Evolutionary conservation across 208 protist species (phyloP), one percentile per base, ranked within the genome.

Genomic region (Acanthamoeba healyi): DNA sequence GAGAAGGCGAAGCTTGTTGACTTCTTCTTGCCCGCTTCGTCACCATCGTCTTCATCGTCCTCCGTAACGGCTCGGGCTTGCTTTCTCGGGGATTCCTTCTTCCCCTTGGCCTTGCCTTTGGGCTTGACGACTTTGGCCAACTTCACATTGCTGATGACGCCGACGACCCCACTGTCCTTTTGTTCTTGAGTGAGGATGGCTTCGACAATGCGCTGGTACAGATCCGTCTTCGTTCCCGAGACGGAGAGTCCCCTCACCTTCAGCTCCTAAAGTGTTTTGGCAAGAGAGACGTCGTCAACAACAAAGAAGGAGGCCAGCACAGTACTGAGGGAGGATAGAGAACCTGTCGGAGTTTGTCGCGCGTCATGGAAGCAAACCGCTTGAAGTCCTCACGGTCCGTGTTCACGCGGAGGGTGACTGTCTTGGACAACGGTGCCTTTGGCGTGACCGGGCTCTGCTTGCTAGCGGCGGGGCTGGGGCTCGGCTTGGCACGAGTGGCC

Each of bases 311-410:
- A 9, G 29, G 61, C 10, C 22, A 38, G 32, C 6, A 12, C 10
- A 70, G 24, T 17, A 70, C 14, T 10, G 49, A 54, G 49, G 49
- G 49, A 54, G 49, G 61, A 70, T 19, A 24, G 61, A 1, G 22
- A 70, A 70, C 61, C 61, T 77, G 70, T 6, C 70, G 70, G 12
- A 79, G 40, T 22, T 79, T 79, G 70, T 79, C 70, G 70, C 70
- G 70, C 15, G 70, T 79, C 70, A 79, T 79, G n/a, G 70, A 26
- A 15, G 70, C 70, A 19, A 46, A 79, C 10, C 70, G 70, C 34
- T 44, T 40, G 36, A 79, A 79, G 36, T 79, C 70, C 70, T 79
- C 70, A 9, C 70, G 70, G 32, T 79, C 70, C 2, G 70, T 67
- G 29, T 36, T 67, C 61, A 67, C 61, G 29, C 61, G 61, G 10